Conservation (phyloP, 495 filamentous ascomycete species). For the Rostrohypoxylon terebratum region DNA sequence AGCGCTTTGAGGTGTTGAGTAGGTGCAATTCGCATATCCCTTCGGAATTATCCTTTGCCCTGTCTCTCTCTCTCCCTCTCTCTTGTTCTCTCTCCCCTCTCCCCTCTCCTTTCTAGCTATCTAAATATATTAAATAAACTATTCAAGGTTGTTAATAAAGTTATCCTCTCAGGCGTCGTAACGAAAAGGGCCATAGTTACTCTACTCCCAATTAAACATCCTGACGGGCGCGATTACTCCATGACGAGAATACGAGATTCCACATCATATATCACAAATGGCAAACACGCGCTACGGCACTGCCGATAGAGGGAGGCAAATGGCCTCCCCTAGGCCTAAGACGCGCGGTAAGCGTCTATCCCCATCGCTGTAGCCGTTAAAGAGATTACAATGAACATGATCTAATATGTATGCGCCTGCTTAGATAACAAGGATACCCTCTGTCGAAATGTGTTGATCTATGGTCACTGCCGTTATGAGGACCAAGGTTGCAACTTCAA, state of each 20-base stretch:
- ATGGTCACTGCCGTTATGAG: conserved; percentile 92
- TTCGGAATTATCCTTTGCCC: conserved; percentile 5
- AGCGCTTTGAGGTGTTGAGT: conserved; percentile 49
- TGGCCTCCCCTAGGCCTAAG: conserved; percentile 64
- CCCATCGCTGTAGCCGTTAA: neutral
- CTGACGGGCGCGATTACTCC: conserved; percentile 25
- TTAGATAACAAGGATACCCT: conserved; percentile 80
- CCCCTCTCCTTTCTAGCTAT: conserved; percentile 9
- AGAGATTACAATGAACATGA: neutral
- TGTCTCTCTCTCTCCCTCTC: neutral
- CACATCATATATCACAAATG: conserved; percentile 49
- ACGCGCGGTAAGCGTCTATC: conserved; percentile 56
- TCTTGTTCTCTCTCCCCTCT: neutral
- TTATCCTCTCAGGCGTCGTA: conserved; percentile 30
- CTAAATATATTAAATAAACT: conserved; percentile 1
- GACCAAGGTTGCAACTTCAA: conserved; percentile 93
- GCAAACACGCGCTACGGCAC: conserved; percentile 57
- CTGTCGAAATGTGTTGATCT: conserved; percentile 93
- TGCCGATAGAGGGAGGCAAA: conserved; percentile 61
- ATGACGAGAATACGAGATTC: conserved; percentile 41
- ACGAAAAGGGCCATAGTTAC: conserved; percentile 40
- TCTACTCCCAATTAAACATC: conserved; percentile 23
- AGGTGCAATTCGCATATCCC: conserved; percentile 21
- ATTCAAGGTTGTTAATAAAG: conserved; percentile 4
- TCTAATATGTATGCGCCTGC: neutral